phyloP scores from a whole-genome alignment of 768 basidiomycete species.

The Chiua virens region DNA sequence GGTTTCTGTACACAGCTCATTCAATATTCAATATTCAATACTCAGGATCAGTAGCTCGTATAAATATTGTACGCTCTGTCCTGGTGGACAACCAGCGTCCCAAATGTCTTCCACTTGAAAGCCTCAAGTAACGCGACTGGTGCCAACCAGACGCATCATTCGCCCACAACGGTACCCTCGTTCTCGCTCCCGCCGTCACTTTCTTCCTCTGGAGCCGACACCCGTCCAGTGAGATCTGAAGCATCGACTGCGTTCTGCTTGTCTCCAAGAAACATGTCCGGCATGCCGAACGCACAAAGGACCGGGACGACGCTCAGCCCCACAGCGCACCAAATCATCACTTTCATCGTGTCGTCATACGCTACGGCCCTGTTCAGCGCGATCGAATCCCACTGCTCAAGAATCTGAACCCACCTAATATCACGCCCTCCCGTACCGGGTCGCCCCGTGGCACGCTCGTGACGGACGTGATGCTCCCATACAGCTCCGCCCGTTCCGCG shows the following conservation, averaged over 20 bases:
- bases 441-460: conserved; percentile 47
- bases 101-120: too few species aligned
- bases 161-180: neutral
- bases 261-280: conserved; percentile 67
- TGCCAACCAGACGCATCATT: too few species aligned
- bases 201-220: neutral
- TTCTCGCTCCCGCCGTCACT: neutral
- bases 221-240: conserved; percentile 20
- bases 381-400: too few species aligned
- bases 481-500: conserved; percentile 46
- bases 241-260: conserved; percentile 68
- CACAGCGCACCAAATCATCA: conserved; percentile 55
- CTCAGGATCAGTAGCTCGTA: too few species aligned
- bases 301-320: conserved; percentile 58
- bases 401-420: conserved; percentile 47
- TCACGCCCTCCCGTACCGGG: conserved; percentile 65
- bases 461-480: conserved; percentile 56
- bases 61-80: too few species aligned
- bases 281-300: conserved; percentile 56
- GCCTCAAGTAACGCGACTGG: too few species aligned
- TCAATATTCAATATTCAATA: too few species aligned
- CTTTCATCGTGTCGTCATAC: conserved; percentile 56
- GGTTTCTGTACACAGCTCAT: too few species aligned
- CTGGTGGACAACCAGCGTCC: too few species aligned
- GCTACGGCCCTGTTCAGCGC: too few species aligned